phyloP scores from a whole-genome alignment of 78 protist genomes.

The Speleostelium caveatum region DNA sequence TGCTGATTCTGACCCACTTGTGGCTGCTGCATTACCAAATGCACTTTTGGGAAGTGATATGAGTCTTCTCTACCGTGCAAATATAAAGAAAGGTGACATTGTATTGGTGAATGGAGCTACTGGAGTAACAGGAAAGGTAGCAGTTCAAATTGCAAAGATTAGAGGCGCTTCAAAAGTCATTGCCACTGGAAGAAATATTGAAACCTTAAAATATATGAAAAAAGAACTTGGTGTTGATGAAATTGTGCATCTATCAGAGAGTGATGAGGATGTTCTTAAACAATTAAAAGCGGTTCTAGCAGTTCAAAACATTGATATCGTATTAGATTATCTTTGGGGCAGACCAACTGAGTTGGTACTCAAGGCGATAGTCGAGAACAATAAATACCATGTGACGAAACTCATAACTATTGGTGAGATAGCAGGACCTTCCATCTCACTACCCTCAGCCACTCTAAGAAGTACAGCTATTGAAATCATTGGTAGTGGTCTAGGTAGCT shows the following conservation, averaged over 20 bases:
- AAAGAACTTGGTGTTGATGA: conserved; percentile 9
- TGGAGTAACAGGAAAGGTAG: conserved; percentile 44
- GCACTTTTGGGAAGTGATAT: conserved; percentile 27
- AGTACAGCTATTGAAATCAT: conserved; percentile 14
- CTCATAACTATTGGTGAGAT: conserved; percentile 45
- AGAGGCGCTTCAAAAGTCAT: conserved; percentile 21
- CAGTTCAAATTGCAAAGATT: conserved; percentile 48
- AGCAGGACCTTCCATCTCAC: conserved; percentile 13
- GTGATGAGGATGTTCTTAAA: neutral
- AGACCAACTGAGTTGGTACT: conserved; percentile 13
- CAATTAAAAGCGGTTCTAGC: neutral
- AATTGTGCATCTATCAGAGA: neutral
- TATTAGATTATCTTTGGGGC: conserved; percentile 48
- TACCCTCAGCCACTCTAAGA: conserved; percentile 4
- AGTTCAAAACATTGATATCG: conserved; percentile 1
- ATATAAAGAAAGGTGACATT: conserved; percentile 14
- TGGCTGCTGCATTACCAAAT: conserved; percentile 56
- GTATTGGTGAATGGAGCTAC: conserved; percentile 61
- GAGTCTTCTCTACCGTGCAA: conserved; percentile 19
- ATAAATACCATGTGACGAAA: neutral
- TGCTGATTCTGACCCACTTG: neutral
- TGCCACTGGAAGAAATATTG: conserved; percentile 37
- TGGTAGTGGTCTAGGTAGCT: conserved; percentile 44
- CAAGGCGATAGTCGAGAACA: neutral
- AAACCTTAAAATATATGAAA: neutral